Base-by-base conservation (phyloP, 1,284 basidiomycete species). In the Calocybe gambosa region DNA sequence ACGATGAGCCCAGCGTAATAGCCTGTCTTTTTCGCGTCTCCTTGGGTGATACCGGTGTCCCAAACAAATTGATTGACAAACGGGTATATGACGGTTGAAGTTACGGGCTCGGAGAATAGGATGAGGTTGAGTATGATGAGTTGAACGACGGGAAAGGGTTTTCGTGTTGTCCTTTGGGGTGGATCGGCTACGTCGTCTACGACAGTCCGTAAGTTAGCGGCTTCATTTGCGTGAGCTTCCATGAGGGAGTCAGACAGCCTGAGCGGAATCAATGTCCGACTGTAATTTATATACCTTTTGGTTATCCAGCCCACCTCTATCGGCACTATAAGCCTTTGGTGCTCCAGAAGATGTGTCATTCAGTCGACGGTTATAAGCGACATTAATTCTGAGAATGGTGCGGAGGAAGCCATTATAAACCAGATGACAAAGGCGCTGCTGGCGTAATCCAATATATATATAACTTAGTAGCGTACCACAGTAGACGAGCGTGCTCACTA, bases 1-100 rank as follows among this genome's bases (percentile, higher is more conserved):
- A 70, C 70, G 38, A 71, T 65, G 9, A 70, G 50, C 3, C 68
- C 78, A 43, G 74, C 75, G 55, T 74, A 80, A 55, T 80, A 78
- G 0, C 74, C 76, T 0, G 69, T 72, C 50, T 65, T 71, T 5
- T 56, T 59, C 52, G 73, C 66, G 45, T 74, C 67, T 18, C 70
- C 70, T 23, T 60, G 53, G 0, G 72, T 76, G 7, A 77, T 61
- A 0, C 70, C 72, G 5, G 71, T 74, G 21, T 70, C 68, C 21
- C 65, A 59, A 18, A 77, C 66, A 37, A 75, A 65, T 50, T 76
- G 65, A 46, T 62, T 70, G 50, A 80, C 67, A 55, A 79, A 80
- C 0, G 77, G 78, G 43, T 75, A 77, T 50, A 80, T 76, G 35
- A 78, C 73, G 7, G 62, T 62, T 16, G 63, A 67, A 0, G 72